Conservation (phyloP, 805 yeast genomes). For the Metschnikowia hibisci region DNA sequence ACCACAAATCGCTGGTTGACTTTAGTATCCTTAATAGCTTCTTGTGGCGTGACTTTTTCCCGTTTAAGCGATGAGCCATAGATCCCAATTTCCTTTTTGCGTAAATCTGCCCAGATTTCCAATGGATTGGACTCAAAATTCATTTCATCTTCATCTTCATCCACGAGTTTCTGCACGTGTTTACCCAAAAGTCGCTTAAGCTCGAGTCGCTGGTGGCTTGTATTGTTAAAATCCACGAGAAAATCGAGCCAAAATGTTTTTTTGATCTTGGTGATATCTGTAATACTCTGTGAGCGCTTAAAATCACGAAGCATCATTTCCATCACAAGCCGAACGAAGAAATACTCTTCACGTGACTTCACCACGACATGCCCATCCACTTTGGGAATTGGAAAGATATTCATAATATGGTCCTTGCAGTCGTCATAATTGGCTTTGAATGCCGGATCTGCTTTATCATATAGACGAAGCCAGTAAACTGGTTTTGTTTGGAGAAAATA, state of each 20-base stretch:
- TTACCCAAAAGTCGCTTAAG: slow-evolving; percentile 40
- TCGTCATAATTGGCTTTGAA: background rate
- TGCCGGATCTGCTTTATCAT: slow-evolving; percentile 29
- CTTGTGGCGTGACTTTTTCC: slow-evolving; percentile 46
- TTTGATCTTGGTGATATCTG: slow-evolving; percentile 39
- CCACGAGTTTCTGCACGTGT: slow-evolving; percentile 34
- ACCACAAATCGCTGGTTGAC: slow-evolving; percentile 66
- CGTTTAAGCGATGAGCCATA: slow-evolving; percentile 34
- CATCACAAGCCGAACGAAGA: slow-evolving; percentile 56
- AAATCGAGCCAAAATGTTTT: slow-evolving; percentile 43
- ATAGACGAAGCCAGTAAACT: slow-evolving; percentile 57
- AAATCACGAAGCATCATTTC: slow-evolving; percentile 43
- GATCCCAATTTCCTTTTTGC: slow-evolving; percentile 33
- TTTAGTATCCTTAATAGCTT: slow-evolving; percentile 76
- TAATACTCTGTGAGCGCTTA: slow-evolving; percentile 23
- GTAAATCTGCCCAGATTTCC: slow-evolving; percentile 44
- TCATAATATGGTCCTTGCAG: slow-evolving; percentile 6
- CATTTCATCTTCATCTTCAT: slow-evolving; percentile 47
- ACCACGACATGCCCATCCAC: slow-evolving; percentile 18
- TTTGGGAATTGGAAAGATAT: slow-evolving; percentile 31
- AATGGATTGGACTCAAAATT: slow-evolving; percentile 82
- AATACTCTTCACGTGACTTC: slow-evolving; percentile 66
- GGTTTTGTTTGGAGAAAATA: slow-evolving; percentile 85
- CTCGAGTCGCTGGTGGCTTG: slow-evolving; percentile 46
- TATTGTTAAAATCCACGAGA: slow-evolving; percentile 41